Evolutionary conservation across 441 rosid genomes (phyloP), one percentile per base, ranked within the genome.

Genomic region (Melastoma candidum): DNA sequence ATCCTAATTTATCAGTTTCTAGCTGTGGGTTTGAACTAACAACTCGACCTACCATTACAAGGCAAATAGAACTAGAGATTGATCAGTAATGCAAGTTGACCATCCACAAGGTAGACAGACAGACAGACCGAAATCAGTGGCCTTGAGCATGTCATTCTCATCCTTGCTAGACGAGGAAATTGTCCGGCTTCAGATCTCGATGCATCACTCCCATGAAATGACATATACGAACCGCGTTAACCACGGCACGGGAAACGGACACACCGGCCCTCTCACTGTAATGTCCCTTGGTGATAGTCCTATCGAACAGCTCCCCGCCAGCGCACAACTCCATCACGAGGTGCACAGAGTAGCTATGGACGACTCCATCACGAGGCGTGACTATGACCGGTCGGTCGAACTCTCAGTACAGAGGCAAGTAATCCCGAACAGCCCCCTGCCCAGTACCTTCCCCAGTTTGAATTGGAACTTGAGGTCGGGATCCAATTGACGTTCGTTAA

Each of bases 241-340:
- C 84, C 39, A 92, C 75, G 0, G 84, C 72, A 65, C 84, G 70
- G 54, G 76, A 74, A 48, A 92, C 76, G 26, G 66, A 65, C 54
- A 97, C 95, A 7, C 97, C 97, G 54, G 90, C 98, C 56, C 79
- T 78, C 79, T 92, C 98, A 0, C 90, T 72, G 57, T 88, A 92
- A 63, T 88, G 94, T 29, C 96, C 96, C 32, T 76, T 68, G 43
- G 83, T 87, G 47, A 75, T 78, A 29, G 88, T 92, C 67, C 83
- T 65, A 66, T 88, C 98, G 64, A 92, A 92, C 26, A 92, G 88
- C 79, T 92, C 98, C 4, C 98, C 96, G 0, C 98, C 98, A 58
- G 93, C 95, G 17, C 98, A 90, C 60, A 90, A 84, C 75, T 92
- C 98, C 98, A 92, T 92, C 32, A 87, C 92, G 41, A 92, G 75